These are phyloP conservation scores for Solanum clarkiae DNA, from an alignment of 257 asterid genomes.

Conservation along the genomic window DNA sequence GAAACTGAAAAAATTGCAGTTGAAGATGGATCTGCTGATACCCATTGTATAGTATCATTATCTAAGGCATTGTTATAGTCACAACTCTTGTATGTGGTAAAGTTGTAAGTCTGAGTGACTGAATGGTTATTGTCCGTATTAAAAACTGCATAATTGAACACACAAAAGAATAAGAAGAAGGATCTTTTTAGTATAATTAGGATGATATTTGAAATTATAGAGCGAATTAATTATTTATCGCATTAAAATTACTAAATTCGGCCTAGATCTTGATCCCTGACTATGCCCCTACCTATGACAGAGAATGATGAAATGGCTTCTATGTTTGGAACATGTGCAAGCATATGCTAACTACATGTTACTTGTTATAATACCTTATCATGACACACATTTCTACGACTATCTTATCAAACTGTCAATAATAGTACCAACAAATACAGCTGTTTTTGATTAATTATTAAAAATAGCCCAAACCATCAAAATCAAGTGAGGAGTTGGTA, in stretches of 20 bases:
- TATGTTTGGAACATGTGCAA: slow-evolving; percentile 6
- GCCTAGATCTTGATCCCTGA: too few species aligned
- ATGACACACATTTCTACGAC: slow-evolving; percentile 9
- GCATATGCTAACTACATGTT: slow-evolving; percentile 1
- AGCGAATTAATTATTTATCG: too few species aligned
- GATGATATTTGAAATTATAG: background rate
- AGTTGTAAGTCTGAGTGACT: slow-evolving; percentile 63
- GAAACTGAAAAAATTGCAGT: slow-evolving; percentile 28
- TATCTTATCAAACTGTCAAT: background rate
- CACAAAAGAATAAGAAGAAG: background rate
- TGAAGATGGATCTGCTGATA: slow-evolving; percentile 46
- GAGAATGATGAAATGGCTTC: background rate
- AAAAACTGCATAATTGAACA: slow-evolving; percentile 40
- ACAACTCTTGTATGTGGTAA: slow-evolving; percentile 45
- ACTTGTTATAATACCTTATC: slow-evolving; percentile 2
- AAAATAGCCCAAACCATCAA: background rate
- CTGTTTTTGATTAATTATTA: background rate
- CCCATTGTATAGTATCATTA: slow-evolving; percentile 65
- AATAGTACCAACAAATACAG: background rate
- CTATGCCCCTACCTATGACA: background rate
- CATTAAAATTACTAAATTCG: too few species aligned
- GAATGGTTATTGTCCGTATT: slow-evolving; percentile 84
- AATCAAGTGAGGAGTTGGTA: background rate
- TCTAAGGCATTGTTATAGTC: slow-evolving; percentile 29
- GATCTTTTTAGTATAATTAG: background rate